A percentile compares a stretch with the other conserved stretches of the same genome.
phyloP scores from a whole-genome alignment of 2,329 filamentous ascomycete genomes.

The Cladosporium sp. region DNA sequence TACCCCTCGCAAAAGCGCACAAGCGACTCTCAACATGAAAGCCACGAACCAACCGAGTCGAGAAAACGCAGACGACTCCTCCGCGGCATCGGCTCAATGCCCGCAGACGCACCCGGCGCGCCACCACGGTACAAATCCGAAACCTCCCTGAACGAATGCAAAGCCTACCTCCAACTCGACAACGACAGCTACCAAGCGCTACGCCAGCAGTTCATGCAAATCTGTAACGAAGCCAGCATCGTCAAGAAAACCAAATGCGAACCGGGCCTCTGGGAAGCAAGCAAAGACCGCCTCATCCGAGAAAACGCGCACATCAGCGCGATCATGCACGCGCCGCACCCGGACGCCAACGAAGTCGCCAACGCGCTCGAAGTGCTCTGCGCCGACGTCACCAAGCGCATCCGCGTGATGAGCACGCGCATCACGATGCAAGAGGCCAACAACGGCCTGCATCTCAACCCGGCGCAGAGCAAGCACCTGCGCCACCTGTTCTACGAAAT shows the following conservation, averaged over 20 bases:
- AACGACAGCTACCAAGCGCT: slow-evolving; percentile 60
- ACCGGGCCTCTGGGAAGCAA: slow-evolving; percentile 67
- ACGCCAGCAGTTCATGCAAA: slow-evolving; percentile 63
- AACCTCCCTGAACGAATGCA: slow-evolving; percentile 75
- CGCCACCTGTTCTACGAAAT: slow-evolving; percentile 64
- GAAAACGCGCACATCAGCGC: slow-evolving; percentile 61
- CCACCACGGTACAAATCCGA: slow-evolving; percentile 76
- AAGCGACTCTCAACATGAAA: slow-evolving; percentile 40
- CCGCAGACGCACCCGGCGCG: slow-evolving; percentile 59
- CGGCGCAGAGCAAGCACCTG: slow-evolving; percentile 62
- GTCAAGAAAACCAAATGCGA: slow-evolving; percentile 74
- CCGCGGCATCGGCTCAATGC: slow-evolving; percentile 63
- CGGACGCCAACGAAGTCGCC: slow-evolving; percentile 57
- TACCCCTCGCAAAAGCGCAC: not conserved
- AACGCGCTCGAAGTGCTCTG: slow-evolving; percentile 75
- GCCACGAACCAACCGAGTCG: slow-evolving; percentile 56
- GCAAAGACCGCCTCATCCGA: slow-evolving; percentile 63
- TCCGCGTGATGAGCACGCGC: slow-evolving; percentile 61
- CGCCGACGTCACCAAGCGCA: slow-evolving; percentile 75
- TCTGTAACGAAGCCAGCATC: slow-evolving; percentile 65
- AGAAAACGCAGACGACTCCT: slow-evolving; percentile 66
- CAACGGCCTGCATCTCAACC: slow-evolving; percentile 64
- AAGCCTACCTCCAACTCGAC: slow-evolving; percentile 63
- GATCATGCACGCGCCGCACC: slow-evolving; percentile 54
- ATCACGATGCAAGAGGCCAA: slow-evolving; percentile 74